These are phyloP conservation scores for Sedum album DNA, from an alignment of 164 flowering plant genomes.

Conservation along the genomic window DNA sequence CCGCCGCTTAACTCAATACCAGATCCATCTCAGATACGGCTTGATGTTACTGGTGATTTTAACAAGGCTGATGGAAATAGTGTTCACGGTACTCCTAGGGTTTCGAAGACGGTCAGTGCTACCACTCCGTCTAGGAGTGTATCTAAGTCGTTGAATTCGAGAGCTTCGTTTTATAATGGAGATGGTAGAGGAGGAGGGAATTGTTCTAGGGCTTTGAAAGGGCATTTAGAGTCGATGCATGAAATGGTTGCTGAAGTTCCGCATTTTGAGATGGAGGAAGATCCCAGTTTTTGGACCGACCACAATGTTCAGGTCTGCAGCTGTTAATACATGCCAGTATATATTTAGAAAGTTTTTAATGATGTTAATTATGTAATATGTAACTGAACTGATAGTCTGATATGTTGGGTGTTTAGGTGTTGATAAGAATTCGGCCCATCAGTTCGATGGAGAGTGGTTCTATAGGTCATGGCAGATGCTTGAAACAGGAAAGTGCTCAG, in stretches of 20 bases:
- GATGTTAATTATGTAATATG: too few relatives aligned
- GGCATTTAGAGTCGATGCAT: slow-evolving; percentile 16
- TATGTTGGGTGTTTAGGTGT: slow-evolving; percentile 35
- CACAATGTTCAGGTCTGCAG: slow-evolving; percentile 77
- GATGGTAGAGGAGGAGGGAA: slow-evolving; percentile 25
- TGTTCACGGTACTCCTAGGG: slow-evolving; percentile 30
- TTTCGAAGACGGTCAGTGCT: slow-evolving; percentile 28
- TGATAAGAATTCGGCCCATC: slow-evolving; percentile 70
- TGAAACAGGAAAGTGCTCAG: slow-evolving; percentile 71
- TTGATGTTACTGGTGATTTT: slow-evolving; percentile 10
- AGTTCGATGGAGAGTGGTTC: slow-evolving; percentile 43
- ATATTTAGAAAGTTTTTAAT: too few relatives aligned
- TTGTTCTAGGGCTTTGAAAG: slow-evolving; percentile 28
- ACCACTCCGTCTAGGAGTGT: slow-evolving; percentile 38
- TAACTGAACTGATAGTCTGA: too few relatives aligned
- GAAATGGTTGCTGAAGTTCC: slow-evolving; percentile 27
- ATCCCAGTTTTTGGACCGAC: slow-evolving; percentile 69
- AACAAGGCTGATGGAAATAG: slow-evolving; percentile 12
- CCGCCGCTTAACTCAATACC: slow-evolving; percentile 48
- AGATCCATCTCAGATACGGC: slow-evolving; percentile 42
- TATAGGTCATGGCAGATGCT: slow-evolving; percentile 53
- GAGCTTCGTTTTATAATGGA: slow-evolving; percentile 22
- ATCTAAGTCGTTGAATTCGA: slow-evolving; percentile 15
- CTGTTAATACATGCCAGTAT: too few relatives aligned
- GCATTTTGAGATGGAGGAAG: slow-evolving; percentile 60